Conservation (phyloP, 345 rosid species). For the Clausena lansium region DNA sequence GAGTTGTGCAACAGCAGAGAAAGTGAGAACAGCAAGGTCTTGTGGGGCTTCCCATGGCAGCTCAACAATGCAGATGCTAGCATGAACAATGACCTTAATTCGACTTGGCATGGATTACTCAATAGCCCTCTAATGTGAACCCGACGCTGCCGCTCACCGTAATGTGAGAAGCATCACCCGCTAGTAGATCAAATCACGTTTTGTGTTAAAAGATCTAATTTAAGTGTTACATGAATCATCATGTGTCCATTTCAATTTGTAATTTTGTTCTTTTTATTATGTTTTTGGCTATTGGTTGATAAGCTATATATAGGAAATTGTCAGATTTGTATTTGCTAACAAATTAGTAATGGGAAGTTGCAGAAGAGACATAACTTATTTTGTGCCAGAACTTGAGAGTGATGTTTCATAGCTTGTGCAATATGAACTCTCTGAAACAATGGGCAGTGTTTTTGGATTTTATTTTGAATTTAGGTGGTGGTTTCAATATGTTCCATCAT, state of each 20-base stretch:
- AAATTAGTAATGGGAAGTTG: conserved; percentile 21
- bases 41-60: conserved; percentile 82
- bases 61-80: conserved; percentile 40
- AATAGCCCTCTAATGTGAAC: conserved; percentile 52
- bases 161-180: too few species aligned
- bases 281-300: conserved; percentile 18
- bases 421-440: conserved; percentile 28
- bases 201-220: conserved; percentile 24
- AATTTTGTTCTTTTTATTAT: background rate
- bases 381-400: conserved; percentile 23
- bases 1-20: conserved; percentile 42
- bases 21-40: conserved; percentile 34
- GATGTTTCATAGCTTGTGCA: conserved; percentile 40
- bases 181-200: background rate
- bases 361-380: conserved; percentile 12
- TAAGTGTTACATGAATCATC: conserved; percentile 15
- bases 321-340: conserved; percentile 32
- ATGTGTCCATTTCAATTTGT: background rate
- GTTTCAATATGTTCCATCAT: conserved; percentile 60
- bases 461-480: conserved; percentile 23
- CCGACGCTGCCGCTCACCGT: background rate
- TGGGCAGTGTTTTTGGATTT: conserved; percentile 22
- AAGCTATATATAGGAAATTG: conserved; percentile 17
- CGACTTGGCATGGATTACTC: conserved; percentile 56
- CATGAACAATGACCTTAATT: conserved; percentile 39